Evolutionary conservation across 2,329 filamentous ascomycete species (phyloP), one percentile per base, ranked within the genome.

Genomic region (Colletotrichum coccodes): DNA sequence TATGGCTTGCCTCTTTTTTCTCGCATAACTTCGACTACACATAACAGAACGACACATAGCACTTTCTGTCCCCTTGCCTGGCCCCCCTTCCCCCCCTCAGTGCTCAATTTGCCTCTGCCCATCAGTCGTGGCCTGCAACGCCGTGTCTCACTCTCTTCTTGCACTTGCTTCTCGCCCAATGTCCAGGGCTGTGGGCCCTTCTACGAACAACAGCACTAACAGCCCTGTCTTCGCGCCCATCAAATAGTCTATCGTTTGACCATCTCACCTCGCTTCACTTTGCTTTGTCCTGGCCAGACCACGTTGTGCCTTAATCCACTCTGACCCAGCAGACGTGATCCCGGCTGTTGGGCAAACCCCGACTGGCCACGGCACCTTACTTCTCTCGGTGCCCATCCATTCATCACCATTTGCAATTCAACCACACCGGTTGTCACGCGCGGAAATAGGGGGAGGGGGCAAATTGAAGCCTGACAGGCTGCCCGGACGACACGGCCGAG

Each of bases 321-420:
- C 57, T 18, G 28, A 47, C 63, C 49, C 40, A 28, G 34, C 36
- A 23, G 18, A 36, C 14, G 40, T 68, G 61, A 56, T 60, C 49
- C 66, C 61, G 65, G 54, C 47, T 60, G 56, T 50, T 60, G 56
- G n/a, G 56, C 54, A 60, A 65, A 69, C 56, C 62, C 61, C 54
- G 61, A 30, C 56, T 46, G 34, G 42, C 54, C 54, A 54, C 54
- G 62, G 62, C 61, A 54, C 53, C 47, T 54, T 66, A 56, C 61
- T 42, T 6, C 49, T 49, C 54, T 68, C 32, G 65, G 47, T 32
- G 28, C 21, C 42, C 47, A 36, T 61, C 40, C 40, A 34, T 16
- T 34, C 26, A 58, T 32, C 40, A n/a, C n/a, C 28, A 34, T 46
- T 26, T 11, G 28, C 28, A 46, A 42, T 16, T 21, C 28, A 5